Percentiles rank a stretch among this genome's conserved stretches.
phyloP scores from a whole-genome alignment of 495 filamentous ascomycete genomes.

The Xylaria acuta region DNA sequence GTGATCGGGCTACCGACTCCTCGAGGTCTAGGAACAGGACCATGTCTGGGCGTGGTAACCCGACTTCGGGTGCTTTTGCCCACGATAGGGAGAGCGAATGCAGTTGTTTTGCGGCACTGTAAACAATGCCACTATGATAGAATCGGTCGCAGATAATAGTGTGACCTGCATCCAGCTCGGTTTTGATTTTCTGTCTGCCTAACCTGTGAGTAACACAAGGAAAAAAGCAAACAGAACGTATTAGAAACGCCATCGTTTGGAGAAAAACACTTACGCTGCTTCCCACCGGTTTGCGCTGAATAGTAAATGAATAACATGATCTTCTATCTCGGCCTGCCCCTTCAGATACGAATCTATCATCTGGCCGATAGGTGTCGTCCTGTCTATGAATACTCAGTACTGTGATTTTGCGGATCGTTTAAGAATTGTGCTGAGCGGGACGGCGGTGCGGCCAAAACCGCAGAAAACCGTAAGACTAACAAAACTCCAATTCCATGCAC shows the following conservation, averaged over 20 bases:
- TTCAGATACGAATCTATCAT: constrained; percentile 90
- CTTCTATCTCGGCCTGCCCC: constrained; percentile 75
- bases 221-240: background rate
- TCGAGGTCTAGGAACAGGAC: constrained; percentile 87
- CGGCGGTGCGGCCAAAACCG: background rate
- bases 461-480: background rate
- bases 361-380: constrained; percentile 85
- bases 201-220: constrained; percentile 1
- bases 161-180: constrained; percentile 66
- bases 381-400: constrained; percentile 59
- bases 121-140: constrained; percentile 91
- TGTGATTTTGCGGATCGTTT: background rate
- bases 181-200: constrained; percentile 62
- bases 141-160: constrained; percentile 91
- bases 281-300: constrained; percentile 99
- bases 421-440: background rate
- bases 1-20: constrained; percentile 69
- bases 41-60: constrained; percentile 85
- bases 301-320: constrained; percentile 92
- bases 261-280: constrained; percentile 56
- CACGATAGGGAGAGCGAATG: constrained; percentile 72
- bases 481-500: background rate
- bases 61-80: constrained; percentile 82
- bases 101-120: constrained; percentile 90
- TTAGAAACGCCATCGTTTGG: background rate